Conservation (phyloP, 768 basidiomycete species). For the Psilocybe tampanensis region DNA sequence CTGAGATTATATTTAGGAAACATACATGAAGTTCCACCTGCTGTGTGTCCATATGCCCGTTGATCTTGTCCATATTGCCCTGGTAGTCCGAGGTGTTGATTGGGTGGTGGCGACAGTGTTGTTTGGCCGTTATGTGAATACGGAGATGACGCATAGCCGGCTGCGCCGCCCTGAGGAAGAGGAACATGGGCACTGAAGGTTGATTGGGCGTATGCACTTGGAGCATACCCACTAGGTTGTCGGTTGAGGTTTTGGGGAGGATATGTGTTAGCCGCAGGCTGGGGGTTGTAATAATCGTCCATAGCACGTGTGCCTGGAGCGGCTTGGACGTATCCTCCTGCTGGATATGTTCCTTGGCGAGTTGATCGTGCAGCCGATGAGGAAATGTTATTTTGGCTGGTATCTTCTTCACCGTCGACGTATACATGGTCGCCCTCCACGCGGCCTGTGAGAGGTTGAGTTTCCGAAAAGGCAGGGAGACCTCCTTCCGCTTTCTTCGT, state of each 20-base stretch:
- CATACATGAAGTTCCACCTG: constrained; percentile 59
- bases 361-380: constrained; percentile 32
- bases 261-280: constrained; percentile 34
- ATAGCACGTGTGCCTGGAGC: constrained; percentile 68
- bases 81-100: constrained; percentile 36
- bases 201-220: constrained; percentile 39
- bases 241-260: constrained; percentile 45
- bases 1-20: constrained; percentile 23
- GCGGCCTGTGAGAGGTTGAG: constrained; percentile 67
- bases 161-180: constrained; percentile 15
- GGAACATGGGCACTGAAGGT: constrained; percentile 24
- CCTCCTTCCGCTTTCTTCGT: constrained; percentile 65
- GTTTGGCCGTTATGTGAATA: constrained; percentile 29
- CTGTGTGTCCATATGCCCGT: constrained; percentile 53
- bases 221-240: constrained; percentile 36
- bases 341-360: constrained; percentile 33
- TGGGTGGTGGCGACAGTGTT: constrained; percentile 31
- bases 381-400: constrained; percentile 24
- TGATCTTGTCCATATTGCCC: constrained; percentile 36
- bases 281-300: constrained; percentile 67
- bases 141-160: constrained; percentile 26
- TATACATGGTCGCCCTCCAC: constrained; percentile 60
- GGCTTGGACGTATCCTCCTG: constrained; percentile 69
- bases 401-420: constrained; percentile 49
- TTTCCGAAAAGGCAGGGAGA: constrained; percentile 75